Evolutionary conservation across 2,329 filamentous ascomycete genomes (phyloP).

Genomic region (Cladosporium sp.): DNA sequence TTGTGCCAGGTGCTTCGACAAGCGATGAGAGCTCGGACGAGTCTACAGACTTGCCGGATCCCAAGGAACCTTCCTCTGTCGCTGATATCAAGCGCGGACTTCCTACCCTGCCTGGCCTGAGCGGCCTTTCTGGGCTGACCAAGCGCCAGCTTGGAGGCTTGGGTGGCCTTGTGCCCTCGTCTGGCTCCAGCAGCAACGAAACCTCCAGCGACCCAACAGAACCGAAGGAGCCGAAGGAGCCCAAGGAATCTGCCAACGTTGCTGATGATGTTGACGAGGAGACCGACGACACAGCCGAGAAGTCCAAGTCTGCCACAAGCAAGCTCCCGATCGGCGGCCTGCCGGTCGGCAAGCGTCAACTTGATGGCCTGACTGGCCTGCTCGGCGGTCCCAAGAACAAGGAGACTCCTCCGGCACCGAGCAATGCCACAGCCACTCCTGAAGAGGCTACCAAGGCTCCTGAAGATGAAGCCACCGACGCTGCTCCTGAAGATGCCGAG

Average conservation of each 20-base stretch:
- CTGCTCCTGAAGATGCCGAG: not conserved
- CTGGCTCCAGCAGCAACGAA: not conserved
- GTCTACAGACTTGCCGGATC: no score
- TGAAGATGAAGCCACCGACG: not conserved
- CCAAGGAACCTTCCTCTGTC: no score
- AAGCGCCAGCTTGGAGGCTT: not conserved
- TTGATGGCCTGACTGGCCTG: not conserved
- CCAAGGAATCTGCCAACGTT: not conserved
- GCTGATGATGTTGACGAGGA: not conserved
- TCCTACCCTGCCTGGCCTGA: not conserved
- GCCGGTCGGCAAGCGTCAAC: not conserved
- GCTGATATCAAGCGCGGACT: no score
- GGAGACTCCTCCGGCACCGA: not conserved
- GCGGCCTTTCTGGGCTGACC: not conserved
- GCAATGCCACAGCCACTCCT: not conserved
- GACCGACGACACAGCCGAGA: not conserved
- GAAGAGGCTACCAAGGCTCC: not conserved
- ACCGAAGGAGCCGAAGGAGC: slow-evolving; percentile 1
- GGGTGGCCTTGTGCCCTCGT: not conserved
- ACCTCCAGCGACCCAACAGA: not conserved
- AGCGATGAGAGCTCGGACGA: not conserved
- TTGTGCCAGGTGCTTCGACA: not conserved
- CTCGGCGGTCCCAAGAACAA: not conserved
- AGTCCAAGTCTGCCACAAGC: not conserved
- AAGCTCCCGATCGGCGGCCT: not conserved